Conservation (phyloP, 2,329 filamentous ascomycete species). For the Penicillium corylophilum region DNA sequence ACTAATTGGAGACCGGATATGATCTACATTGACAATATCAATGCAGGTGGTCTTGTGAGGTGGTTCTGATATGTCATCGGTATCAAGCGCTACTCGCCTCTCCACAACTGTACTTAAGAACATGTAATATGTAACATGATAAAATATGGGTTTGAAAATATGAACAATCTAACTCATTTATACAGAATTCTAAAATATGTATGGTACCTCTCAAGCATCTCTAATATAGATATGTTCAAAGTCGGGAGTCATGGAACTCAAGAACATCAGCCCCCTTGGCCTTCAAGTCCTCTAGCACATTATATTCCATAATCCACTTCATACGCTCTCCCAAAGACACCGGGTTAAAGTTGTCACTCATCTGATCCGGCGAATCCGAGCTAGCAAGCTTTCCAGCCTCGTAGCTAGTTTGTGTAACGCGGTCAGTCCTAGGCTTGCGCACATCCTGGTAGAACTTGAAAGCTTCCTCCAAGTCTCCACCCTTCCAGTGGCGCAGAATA, state of each 20-base stretch:
- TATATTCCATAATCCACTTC: conserved; percentile 40
- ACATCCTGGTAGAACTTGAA: conserved; percentile 38
- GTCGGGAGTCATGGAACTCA: conserved; percentile 17
- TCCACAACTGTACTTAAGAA: neutral
- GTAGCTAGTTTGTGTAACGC: conserved; percentile 34
- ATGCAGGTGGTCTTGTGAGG: no score
- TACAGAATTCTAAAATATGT: conserved; percentile 3
- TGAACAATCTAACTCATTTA: neutral
- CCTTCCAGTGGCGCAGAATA: conserved; percentile 32
- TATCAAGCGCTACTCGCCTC: neutral
- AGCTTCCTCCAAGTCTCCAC: conserved; percentile 26
- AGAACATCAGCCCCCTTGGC: conserved; percentile 19
- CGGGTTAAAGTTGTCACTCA: conserved; percentile 30
- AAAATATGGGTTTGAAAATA: no score
- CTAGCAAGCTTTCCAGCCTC: conserved; percentile 39
- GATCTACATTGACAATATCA: neutral
- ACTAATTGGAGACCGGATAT: neutral
- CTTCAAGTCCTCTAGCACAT: conserved; percentile 32
- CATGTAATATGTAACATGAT: no score
- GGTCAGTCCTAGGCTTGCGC: conserved; percentile 38
- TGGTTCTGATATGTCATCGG: neutral
- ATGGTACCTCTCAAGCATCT: neutral
- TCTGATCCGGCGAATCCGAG: conserved; percentile 32
- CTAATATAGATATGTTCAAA: conserved; percentile 3
- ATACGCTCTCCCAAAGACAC: conserved; percentile 30